phyloP scores from a whole-genome alignment of 805 yeast genomes.

The Maudiozyma bulderi region DNA sequence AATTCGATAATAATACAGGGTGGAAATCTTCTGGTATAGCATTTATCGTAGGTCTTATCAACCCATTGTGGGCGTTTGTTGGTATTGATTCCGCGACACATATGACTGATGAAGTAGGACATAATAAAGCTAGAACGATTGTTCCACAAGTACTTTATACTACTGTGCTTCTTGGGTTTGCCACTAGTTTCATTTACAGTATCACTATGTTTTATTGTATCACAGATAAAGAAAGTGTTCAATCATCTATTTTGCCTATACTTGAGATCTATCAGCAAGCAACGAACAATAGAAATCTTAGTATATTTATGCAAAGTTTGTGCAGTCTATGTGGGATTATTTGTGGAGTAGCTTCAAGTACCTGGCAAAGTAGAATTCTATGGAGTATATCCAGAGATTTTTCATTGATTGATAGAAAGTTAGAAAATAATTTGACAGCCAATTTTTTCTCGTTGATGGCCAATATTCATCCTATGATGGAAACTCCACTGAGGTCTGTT shows the following conservation, averaged over 20 bases:
- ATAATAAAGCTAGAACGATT: slow-evolving; percentile 26
- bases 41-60: slow-evolving; percentile 58
- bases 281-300: slow-evolving; percentile 42
- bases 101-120: slow-evolving; percentile 49
- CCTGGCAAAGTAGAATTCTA: slow-evolving; percentile 59
- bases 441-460: slow-evolving; percentile 2
- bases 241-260: slow-evolving; percentile 45
- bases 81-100: slow-evolving; percentile 66
- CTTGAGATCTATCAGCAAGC: slow-evolving; percentile 56
- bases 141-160: slow-evolving; percentile 55
- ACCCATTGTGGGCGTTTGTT: slow-evolving; percentile 61
- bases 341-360: slow-evolving; percentile 50
- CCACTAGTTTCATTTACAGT: slow-evolving; percentile 45
- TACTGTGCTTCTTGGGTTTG: slow-evolving; percentile 55
- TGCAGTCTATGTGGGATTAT: slow-evolving; percentile 47
- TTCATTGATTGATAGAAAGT: slow-evolving; percentile 46
- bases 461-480: slow-evolving; percentile 36
- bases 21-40: slow-evolving; percentile 53
- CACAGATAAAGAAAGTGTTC: slow-evolving; percentile 40
- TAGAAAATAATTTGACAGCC: neutral
- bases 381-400: slow-evolving; percentile 65
- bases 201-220: slow-evolving; percentile 52
- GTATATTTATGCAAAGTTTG: slow-evolving; percentile 40
- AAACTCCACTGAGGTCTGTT: slow-evolving; percentile 54
- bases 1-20: slow-evolving; percentile 48